Conservation (phyloP, 1,284 basidiomycete species). For the Boletus sp. region DNA sequence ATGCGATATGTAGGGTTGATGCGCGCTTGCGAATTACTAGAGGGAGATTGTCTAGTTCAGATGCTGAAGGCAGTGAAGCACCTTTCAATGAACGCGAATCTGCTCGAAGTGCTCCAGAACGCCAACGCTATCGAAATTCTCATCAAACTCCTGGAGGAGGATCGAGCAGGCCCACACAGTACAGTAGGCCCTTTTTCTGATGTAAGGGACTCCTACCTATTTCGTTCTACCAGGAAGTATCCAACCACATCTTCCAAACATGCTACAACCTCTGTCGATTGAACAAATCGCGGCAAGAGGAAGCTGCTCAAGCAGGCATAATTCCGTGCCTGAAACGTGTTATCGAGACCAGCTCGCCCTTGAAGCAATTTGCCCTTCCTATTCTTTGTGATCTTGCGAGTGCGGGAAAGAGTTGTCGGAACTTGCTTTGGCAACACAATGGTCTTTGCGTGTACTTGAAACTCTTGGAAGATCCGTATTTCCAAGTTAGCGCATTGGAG, state of each 20-base stretch:
- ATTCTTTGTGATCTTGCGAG: constrained; percentile 94
- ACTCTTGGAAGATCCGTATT: constrained; percentile 89
- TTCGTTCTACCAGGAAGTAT: constrained; percentile 68
- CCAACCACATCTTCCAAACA: constrained; percentile 91
- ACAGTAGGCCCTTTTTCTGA: constrained; percentile 53
- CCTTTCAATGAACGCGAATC: constrained; percentile 85
- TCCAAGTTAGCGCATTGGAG: constrained; percentile 92
- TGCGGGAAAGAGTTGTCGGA: constrained; percentile 87
- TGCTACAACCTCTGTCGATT: constrained; percentile 94
- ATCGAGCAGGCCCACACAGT: constrained; percentile 73
- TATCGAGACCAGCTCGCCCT: constrained; percentile 81
- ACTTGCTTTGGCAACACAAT: constrained; percentile 84
- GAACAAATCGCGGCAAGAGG: constrained; percentile 92
- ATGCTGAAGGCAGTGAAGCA: constrained; percentile 96
- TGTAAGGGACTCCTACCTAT: constrained; percentile 3
- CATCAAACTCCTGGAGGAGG: constrained; percentile 78
- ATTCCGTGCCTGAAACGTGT: constrained; percentile 88
- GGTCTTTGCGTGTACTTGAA: constrained; percentile 80
- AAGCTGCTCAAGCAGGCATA: constrained; percentile 92
- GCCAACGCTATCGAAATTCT: constrained; percentile 93
- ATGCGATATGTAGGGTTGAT: constrained; percentile 59
- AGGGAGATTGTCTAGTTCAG: constrained; percentile 80
- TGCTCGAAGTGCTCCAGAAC: constrained; percentile 92
- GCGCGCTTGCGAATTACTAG: constrained; percentile 78
- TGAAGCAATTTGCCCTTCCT: constrained; percentile 95